Evolutionary conservation across 768 basidiomycete genomes (phyloP), one percentile per base, ranked within the genome.

Genomic region (Suillus subaureus): DNA sequence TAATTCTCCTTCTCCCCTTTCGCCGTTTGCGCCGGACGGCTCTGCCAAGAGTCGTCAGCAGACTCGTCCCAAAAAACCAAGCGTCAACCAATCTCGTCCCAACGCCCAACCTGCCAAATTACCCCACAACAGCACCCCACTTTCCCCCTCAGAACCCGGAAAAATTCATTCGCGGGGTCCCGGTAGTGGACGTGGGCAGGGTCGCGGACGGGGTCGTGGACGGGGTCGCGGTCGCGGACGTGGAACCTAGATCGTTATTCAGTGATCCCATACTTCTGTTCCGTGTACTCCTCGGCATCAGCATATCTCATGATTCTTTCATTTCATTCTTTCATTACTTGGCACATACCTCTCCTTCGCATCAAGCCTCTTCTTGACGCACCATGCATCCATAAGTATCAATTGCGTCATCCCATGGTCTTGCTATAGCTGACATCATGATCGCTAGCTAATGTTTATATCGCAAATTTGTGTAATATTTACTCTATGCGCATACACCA

Each of bases 171-270:
- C 60, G 55, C 31, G 56, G 39, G 61, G 63, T 45, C 64, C 67
- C 60, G 64, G 66, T 66, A 69, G 75, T 55, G 79, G 78, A 23
- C 78, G 79, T 69, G 82, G 80, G 33, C 75, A 73, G 52, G 75
- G 78, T 55, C 72, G 71, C 39, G 70, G 68, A n/a, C 75, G 75
- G 8, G 79, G 79, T 18, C 75, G 82, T 43, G 81, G 83, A 13
- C 75, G 80, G 35, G 81, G 81, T 8, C 73, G 78, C 54, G 81
- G 81, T 9, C 73, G 78, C 57, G 79, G 80, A 26, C 76, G 74
- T 39, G 76, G 77, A 33, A 70, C 73, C 52, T 75, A 75, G 51
- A 64, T 54, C 65, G 33, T 61, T 49, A 60, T 61, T 47, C 58
- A 39, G 61, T 31, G 39, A 40, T 60, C 58, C 2, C 18, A 42